Conservation (phyloP, 768 basidiomycete species). For the Postia placenta region DNA sequence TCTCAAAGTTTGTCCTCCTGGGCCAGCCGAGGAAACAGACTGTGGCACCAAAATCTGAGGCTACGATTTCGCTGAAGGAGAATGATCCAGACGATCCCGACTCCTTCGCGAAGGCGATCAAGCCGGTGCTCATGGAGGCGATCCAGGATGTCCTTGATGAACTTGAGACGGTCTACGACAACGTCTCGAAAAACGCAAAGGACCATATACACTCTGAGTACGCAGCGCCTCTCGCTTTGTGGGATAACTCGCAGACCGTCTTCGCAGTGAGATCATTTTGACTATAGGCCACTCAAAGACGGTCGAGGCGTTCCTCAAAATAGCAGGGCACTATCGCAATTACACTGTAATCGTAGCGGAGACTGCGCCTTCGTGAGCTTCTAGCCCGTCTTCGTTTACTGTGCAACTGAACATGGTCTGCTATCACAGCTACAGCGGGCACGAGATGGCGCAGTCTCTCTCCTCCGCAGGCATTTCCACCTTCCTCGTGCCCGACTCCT, state of each 20-base stretch:
- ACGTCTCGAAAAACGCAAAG: constrained; percentile 87
- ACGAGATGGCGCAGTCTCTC: constrained; percentile 75
- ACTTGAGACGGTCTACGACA: constrained; percentile 92
- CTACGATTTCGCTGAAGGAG: constrained; percentile 54
- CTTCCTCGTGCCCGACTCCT: constrained; percentile 95
- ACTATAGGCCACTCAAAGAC: constrained; percentile 94
- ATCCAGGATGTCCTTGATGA: constrained; percentile 96
- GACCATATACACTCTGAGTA: constrained; percentile 99
- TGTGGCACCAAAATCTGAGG: constrained; percentile 40
- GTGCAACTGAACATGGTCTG: constrained; percentile 3
- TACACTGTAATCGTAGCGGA: constrained; percentile 96
- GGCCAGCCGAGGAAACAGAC: constrained; percentile 59
- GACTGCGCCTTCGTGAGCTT: constrained; percentile 82
- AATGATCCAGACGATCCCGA: constrained; percentile 73
- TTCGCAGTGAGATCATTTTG: constrained; percentile 81
- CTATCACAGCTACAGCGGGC: constrained; percentile 67
- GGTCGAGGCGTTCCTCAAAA: constrained; percentile 88
- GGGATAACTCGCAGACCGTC: background rate
- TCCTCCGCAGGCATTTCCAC: constrained; percentile 83
- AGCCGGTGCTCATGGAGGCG: constrained; percentile 94
- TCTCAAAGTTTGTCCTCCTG: constrained; percentile 77
- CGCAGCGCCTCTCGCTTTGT: constrained; percentile 25
- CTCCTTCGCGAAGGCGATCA: constrained; percentile 70
- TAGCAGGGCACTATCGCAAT: constrained; percentile 84
- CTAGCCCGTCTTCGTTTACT: constrained; percentile 5